Evolutionary conservation across 2,329 filamentous ascomycete genomes (phyloP), one percentile per base, ranked within the genome.

Genomic region (Colletotrichum chlorophyti): DNA sequence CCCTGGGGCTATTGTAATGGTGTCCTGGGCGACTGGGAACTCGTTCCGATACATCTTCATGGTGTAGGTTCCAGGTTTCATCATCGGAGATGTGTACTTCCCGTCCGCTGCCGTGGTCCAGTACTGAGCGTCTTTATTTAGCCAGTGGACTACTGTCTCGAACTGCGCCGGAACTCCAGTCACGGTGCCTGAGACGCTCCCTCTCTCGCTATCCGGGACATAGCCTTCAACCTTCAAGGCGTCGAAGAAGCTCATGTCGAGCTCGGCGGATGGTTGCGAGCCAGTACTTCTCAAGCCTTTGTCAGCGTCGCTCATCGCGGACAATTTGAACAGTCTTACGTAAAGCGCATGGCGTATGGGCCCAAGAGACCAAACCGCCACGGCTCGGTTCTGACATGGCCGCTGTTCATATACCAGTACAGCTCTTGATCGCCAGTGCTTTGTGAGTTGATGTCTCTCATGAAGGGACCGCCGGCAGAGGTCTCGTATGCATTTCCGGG

Each of bases 351-450:
- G 1, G 81, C 81, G 57, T 87, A 87, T 0, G 84, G 84, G 1
- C 84, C 84, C 60, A 84, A 78, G 45, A 87, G 74, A 1, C 85
- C 84, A 66, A 78, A 79, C n/a, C 85, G 76, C 70, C 72, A 83
- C 14, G 69, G 66, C 65, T 87, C 84, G 1, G 83, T 86, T 63
- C 79, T 75, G 7, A 78, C 77, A 53, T 87, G 84, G 31, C 78
- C 78, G 3, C 80, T 84, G 71, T 87, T 87, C 77, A 84, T 84
- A 70, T 85, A 87, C 69, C 81, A 86, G 62, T 83, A 85, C 0
- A 87, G 74, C 6, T 73, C 80, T 41, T 74, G 82, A 19, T 74
- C 70, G 2, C 79, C 81, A 6, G 81, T 81, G 69, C 81, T 82
- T 69, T 87, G 86, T 31, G 78, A 74, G 70, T 85, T 79, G 66